Evolutionary conservation across 1,139 yeast genomes (phyloP).

Genomic region (Candida sojae): DNA sequence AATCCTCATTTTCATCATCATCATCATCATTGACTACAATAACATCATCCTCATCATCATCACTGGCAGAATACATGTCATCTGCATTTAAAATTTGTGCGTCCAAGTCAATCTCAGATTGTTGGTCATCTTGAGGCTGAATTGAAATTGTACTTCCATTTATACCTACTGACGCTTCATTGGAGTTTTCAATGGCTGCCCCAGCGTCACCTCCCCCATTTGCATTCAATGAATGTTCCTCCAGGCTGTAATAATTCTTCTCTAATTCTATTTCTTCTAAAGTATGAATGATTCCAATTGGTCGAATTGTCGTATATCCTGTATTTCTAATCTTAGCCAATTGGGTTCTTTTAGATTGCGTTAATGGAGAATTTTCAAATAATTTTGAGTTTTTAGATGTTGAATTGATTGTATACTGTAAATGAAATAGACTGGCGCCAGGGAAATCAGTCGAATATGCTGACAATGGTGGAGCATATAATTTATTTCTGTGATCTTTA

Average conservation of each 20-base stretch:
- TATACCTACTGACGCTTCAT: slow-evolving; percentile 8
- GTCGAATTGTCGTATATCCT: slow-evolving; percentile 53
- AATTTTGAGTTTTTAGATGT: slow-evolving; percentile 9
- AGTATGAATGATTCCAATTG: slow-evolving; percentile 58
- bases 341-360: slow-evolving; percentile 40
- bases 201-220: neutral
- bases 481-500: slow-evolving; percentile 11
- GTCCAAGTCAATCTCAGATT: slow-evolving; percentile 42
- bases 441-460: slow-evolving; percentile 55
- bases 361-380: slow-evolving; percentile 19
- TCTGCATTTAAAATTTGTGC: slow-evolving; percentile 46
- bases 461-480: slow-evolving; percentile 53
- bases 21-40: slow-evolving; percentile 25
- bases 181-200: slow-evolving; percentile 13
- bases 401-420: slow-evolving; percentile 33
- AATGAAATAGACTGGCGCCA: slow-evolving; percentile 41
- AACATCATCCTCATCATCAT: slow-evolving; percentile 37
- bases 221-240: slow-evolving; percentile 4
- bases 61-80: slow-evolving; percentile 16
- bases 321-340: slow-evolving; percentile 44
- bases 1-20: slow-evolving; percentile 19
- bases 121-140: neutral
- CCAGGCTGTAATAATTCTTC: slow-evolving; percentile 7
- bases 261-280: slow-evolving; percentile 48
- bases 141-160: slow-evolving; percentile 9